A percentile compares a stretch with the other conserved stretches of the same genome.
Conservation (phyloP, 83 land plant genomes). For the Thuja plicata region DNA sequence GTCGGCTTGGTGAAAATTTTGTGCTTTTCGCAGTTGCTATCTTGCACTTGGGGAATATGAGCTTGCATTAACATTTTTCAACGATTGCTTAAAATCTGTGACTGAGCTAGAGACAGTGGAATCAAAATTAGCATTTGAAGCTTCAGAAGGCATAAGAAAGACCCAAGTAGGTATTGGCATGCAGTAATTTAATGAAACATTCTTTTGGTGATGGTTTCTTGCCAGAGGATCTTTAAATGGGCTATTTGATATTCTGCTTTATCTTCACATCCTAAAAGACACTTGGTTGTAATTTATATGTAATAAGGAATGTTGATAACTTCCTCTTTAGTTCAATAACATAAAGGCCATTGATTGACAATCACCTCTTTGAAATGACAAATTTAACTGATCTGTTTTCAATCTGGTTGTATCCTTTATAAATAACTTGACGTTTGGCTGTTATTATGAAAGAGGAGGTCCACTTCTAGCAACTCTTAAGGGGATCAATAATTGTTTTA, state of each 20-base stretch:
- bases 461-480: neutral
- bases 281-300: neutral
- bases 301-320: neutral
- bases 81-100: constrained; percentile 55
- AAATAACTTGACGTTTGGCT: neutral
- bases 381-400: neutral
- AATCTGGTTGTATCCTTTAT: neutral
- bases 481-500: neutral
- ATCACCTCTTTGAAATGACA: neutral
- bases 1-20: neutral
- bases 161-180: constrained; percentile 18
- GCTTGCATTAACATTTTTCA: constrained; percentile 61
- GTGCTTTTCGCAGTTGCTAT: constrained; percentile 48
- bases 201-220: neutral
- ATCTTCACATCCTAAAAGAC: neutral
- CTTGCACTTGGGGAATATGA: constrained; percentile 87
- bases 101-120: constrained; percentile 45
- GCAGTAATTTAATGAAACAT: neutral
- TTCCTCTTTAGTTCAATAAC: neutral
- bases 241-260: neutral
- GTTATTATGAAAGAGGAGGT: neutral
- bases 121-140: constrained; percentile 64
- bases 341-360: neutral
- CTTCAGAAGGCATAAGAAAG: constrained; percentile 83
- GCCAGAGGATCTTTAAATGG: neutral